These are phyloP conservation scores for Saccharum spontaneum DNA, from an alignment of 176 grass and related monocot species.

Conservation along the genomic window DNA sequence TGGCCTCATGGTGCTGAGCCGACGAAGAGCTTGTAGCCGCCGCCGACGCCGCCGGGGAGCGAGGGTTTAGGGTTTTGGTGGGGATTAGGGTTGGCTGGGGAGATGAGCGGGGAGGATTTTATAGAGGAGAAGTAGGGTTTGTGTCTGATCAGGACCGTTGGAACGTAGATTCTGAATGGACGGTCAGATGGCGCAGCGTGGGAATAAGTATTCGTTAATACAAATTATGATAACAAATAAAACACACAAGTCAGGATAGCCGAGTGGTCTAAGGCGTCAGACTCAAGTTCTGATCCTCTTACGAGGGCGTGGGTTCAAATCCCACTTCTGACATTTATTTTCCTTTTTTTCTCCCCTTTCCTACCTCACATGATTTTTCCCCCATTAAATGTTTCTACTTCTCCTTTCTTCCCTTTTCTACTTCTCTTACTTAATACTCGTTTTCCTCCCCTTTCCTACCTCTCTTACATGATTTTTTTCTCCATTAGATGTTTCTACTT, in stretches of 20 bases:
- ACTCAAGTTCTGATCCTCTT: constrained; percentile 99
- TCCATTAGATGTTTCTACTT: no score
- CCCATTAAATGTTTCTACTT: no score
- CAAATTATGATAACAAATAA: no score
- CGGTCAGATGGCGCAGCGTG: neutral
- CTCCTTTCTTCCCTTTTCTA: no score
- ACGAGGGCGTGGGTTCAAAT: constrained; percentile 77
- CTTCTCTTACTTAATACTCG: no score
- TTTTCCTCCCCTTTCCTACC: no score
- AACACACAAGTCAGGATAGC: constrained; percentile 68
- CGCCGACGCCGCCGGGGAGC: constrained; percentile 19
- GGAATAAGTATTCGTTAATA: no score
- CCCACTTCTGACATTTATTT: constrained; percentile 52
- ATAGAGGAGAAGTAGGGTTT: constrained; percentile 33
- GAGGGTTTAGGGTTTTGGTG: constrained; percentile 47
- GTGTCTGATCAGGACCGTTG: constrained; percentile 12
- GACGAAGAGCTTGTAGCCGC: neutral
- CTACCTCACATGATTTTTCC: no score
- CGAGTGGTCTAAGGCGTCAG: constrained; percentile 99
- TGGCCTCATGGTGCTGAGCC: constrained; percentile 43
- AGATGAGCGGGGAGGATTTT: neutral
- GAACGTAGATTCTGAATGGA: neutral
- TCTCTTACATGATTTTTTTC: no score
- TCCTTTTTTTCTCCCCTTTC: no score
- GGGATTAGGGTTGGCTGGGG: neutral